A percentile compares a stretch with the other conserved stretches of the same genome.
phyloP scores from a whole-genome alignment of 1,284 basidiomycete genomes.

The Phellopilus nigrolimitatus region DNA sequence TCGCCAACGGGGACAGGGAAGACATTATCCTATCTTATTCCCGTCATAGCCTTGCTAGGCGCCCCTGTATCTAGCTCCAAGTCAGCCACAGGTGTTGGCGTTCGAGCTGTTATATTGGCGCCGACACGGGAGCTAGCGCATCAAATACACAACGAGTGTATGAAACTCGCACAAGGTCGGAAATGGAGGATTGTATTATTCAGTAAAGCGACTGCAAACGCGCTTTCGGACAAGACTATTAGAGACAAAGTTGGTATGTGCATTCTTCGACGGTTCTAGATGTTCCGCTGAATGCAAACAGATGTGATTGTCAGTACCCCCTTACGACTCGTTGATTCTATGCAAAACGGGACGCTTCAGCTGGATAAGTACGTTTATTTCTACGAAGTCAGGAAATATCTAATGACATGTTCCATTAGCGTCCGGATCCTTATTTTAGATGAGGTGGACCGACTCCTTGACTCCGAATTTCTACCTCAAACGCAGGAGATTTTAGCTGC shows the following conservation, averaged over 20 bases:
- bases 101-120: conserved; percentile 78
- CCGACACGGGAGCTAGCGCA: conserved; percentile 96
- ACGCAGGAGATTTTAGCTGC: conserved; percentile 83
- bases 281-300: conserved; percentile 27
- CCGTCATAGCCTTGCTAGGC: conserved; percentile 66
- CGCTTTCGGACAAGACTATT: conserved; percentile 61
- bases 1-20: conserved; percentile 96
- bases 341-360: conserved; percentile 64
- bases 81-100: conserved; percentile 49
- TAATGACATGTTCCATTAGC: conserved; percentile 35
- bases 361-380: conserved; percentile 63
- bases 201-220: conserved; percentile 79
- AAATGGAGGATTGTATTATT: conserved; percentile 83
- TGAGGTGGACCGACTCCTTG: conserved; percentile 89
- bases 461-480: conserved; percentile 85
- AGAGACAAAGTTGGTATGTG: conserved; percentile 66
- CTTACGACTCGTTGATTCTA: conserved; percentile 66
- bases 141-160: conserved; percentile 91
- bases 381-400: not conserved
- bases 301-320: conserved; percentile 84
- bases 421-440: conserved; percentile 83
- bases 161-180: conserved; percentile 77
- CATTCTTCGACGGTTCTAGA: not conserved
- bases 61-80: conserved; percentile 52
- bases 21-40: conserved; percentile 85